A percentile compares a stretch with the other conserved stretches of the same genome.
These are phyloP conservation scores for Penicillium griseofulvum DNA, from an alignment of 2,329 filamentous ascomycete genomes.

Conservation along the genomic window DNA sequence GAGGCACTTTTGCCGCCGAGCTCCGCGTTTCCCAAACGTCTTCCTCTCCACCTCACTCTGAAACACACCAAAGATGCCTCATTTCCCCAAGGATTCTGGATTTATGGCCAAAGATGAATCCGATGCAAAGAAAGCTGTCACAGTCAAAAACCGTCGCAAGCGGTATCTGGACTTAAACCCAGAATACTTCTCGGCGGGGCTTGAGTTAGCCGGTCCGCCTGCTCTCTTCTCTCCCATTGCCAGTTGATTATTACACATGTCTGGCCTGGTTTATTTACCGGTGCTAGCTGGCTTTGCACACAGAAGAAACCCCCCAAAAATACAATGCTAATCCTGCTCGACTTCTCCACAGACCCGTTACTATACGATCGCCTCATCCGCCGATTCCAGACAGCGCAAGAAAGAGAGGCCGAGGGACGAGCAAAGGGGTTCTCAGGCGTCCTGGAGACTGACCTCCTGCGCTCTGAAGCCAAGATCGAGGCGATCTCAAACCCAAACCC, in stretches of 20 bases:
- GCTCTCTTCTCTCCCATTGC: slow-evolving; percentile 27
- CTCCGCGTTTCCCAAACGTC: slow-evolving; percentile 27
- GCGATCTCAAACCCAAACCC: slow-evolving; percentile 57
- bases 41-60: slow-evolving; percentile 12
- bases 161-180: slow-evolving; percentile 72
- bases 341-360: slow-evolving; percentile 60
- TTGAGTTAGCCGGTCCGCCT: slow-evolving; percentile 60
- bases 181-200: slow-evolving; percentile 65
- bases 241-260: slow-evolving; percentile 11
- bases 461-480: slow-evolving; percentile 72
- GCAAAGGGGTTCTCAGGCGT: slow-evolving; percentile 75
- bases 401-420: slow-evolving; percentile 71
- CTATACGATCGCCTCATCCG: slow-evolving; percentile 79
- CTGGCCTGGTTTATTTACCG: background rate
- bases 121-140: slow-evolving; percentile 42
- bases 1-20: slow-evolving; percentile 28
- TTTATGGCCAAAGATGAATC: slow-evolving; percentile 16
- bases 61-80: slow-evolving; percentile 32
- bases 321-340: slow-evolving; percentile 27
- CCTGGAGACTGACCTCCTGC: slow-evolving; percentile 72
- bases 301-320: slow-evolving; percentile 8
- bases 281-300: slow-evolving; percentile 11
- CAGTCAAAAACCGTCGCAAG: slow-evolving; percentile 71
- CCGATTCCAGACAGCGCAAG: slow-evolving; percentile 68
- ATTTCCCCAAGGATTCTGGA: slow-evolving; percentile 37